These are phyloP conservation scores for Ilex aquifolium DNA, from an alignment of 257 asterid genomes.

Conservation along the genomic window DNA sequence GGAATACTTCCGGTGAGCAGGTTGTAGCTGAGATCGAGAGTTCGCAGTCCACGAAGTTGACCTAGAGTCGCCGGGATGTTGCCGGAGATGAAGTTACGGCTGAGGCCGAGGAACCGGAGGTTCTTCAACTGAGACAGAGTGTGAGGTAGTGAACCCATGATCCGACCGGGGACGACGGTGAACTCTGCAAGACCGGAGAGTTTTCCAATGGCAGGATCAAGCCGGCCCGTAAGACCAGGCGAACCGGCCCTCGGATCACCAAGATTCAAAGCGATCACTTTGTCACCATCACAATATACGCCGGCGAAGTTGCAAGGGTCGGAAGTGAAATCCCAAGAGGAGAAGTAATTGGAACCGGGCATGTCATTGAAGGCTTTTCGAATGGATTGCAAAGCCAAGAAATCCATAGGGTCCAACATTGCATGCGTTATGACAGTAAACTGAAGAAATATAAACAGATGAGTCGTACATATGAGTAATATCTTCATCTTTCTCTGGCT, in stretches of 20 bases:
- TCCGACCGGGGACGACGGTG: slow-evolving; percentile 80
- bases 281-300: slow-evolving; percentile 62
- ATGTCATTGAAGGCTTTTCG: slow-evolving; percentile 57
- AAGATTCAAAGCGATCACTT: slow-evolving; percentile 71
- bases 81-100: slow-evolving; percentile 72
- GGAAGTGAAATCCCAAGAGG: slow-evolving; percentile 90
- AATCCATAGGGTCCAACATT: slow-evolving; percentile 78
- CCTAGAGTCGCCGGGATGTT: slow-evolving; percentile 57
- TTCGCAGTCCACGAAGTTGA: slow-evolving; percentile 49
- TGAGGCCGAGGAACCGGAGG: slow-evolving; percentile 58
- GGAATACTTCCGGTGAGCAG: slow-evolving; percentile 55
- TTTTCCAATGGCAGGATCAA: slow-evolving; percentile 74
- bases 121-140: slow-evolving; percentile 45
- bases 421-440: slow-evolving; percentile 19
- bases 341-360: slow-evolving; percentile 70
- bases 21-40: slow-evolving; percentile 81
- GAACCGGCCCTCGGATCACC: slow-evolving; percentile 94
- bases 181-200: slow-evolving; percentile 67
- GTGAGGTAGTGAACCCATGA: slow-evolving; percentile 59
- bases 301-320: slow-evolving; percentile 88
- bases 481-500: not conserved
- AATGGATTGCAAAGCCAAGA: slow-evolving; percentile 77
- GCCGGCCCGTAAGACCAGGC: slow-evolving; percentile 58
- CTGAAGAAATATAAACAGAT: slow-evolving; percentile 13
- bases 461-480: slow-evolving; percentile 12